These are phyloP conservation scores for Chaetomiaceae sp. DNA, from an alignment of 2,329 filamentous ascomycete genomes.

Conservation along the genomic window DNA sequence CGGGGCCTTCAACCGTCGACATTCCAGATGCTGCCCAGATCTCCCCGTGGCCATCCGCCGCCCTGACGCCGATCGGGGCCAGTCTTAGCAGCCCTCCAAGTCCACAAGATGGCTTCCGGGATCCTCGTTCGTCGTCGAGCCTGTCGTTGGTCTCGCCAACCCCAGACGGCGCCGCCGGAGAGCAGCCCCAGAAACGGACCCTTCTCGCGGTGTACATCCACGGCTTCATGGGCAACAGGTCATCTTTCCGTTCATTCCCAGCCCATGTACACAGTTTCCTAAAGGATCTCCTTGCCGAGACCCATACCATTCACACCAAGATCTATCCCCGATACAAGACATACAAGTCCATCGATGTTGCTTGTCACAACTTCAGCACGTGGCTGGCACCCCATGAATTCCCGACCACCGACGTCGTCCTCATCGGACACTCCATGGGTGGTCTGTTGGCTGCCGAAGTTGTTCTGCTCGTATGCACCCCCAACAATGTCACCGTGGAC, in stretches of 20 bases:
- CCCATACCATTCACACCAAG: constrained; percentile 80
- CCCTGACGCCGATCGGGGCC: not conserved
- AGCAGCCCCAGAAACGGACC: constrained; percentile 40
- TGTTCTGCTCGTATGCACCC: constrained; percentile 52
- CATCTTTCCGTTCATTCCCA: constrained; percentile 82
- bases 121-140: constrained; percentile 47
- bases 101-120: constrained; percentile 25
- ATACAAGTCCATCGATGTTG: constrained; percentile 65
- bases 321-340: constrained; percentile 78
- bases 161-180: constrained; percentile 23
- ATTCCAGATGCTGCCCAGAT: not conserved
- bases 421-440: constrained; percentile 88
- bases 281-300: constrained; percentile 59
- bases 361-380: constrained; percentile 73
- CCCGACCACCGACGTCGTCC: constrained; percentile 67
- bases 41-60: not conserved
- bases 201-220: constrained; percentile 81
- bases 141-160: constrained; percentile 39
- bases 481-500: too few species aligned
- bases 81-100: not conserved
- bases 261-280: constrained; percentile 78
- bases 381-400: constrained; percentile 79
- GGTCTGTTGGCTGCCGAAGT: constrained; percentile 79
- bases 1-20: not conserved
- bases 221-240: constrained; percentile 84